Evolutionary conservation across 768 basidiomycete species (phyloP).

Genomic region (Cystoderma amianthinum): DNA sequence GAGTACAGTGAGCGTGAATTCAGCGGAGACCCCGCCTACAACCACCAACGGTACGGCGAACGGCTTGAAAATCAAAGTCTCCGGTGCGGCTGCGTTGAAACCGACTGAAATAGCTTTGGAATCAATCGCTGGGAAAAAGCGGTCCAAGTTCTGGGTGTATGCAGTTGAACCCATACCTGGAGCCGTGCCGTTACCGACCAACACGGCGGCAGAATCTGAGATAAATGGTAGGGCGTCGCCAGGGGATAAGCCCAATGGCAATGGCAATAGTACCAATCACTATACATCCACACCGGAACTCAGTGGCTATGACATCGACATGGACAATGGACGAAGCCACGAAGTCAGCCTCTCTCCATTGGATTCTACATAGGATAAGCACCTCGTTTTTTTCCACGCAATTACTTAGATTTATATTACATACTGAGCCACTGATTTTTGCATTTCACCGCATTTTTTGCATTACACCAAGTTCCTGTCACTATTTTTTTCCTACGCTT

Average conservation of each 20-base stretch:
- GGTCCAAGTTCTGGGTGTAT: slow-evolving; percentile 85
- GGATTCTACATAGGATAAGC: slow-evolving; percentile 26
- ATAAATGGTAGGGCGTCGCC: background rate
- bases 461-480: too few relatives aligned
- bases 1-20: slow-evolving; percentile 52
- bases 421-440: too few relatives aligned
- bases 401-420: too few relatives aligned
- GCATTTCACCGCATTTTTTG: too few relatives aligned
- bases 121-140: slow-evolving; percentile 72
- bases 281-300: background rate
- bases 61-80: slow-evolving; percentile 38
- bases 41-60: slow-evolving; percentile 23
- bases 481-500: too few relatives aligned
- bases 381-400: too few relatives aligned
- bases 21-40: slow-evolving; percentile 31
- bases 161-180: slow-evolving; percentile 67
- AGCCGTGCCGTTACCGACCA: slow-evolving; percentile 12
- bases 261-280: slow-evolving; percentile 5
- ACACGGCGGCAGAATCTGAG: background rate
- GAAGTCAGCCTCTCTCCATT: slow-evolving; percentile 37
- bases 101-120: slow-evolving; percentile 72
- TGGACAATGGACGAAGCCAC: slow-evolving; percentile 23
- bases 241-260: too few relatives aligned
- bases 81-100: slow-evolving; percentile 62
- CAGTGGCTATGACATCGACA: slow-evolving; percentile 4